Conservation (phyloP, 257 asterid species). For the Dorcoceras hygrometricum region DNA sequence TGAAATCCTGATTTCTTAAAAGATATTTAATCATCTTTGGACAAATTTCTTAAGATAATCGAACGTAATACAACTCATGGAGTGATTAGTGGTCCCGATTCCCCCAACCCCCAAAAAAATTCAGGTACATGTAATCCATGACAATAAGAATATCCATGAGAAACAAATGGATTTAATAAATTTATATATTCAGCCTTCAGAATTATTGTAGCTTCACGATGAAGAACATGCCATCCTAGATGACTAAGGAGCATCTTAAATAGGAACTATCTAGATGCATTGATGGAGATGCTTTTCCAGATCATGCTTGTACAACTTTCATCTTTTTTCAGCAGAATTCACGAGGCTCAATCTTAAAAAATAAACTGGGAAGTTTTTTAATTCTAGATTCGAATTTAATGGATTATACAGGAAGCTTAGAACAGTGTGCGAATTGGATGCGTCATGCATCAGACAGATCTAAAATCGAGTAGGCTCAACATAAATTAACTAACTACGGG, state of each 20-base stretch:
- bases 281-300: background rate
- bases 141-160: background rate
- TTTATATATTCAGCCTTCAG: background rate
- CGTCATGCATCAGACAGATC: background rate
- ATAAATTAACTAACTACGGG: background rate
- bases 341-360: background rate
- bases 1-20: background rate
- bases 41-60: slow-evolving; percentile 5
- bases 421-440: background rate
- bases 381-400: background rate
- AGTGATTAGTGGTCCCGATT: no score
- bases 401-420: slow-evolving; percentile 4
- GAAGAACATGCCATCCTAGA: slow-evolving; percentile 11
- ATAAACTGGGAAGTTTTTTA: background rate
- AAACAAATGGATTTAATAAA: background rate
- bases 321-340: background rate
- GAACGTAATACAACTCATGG: background rate
- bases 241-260: background rate
- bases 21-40: slow-evolving; percentile 2
- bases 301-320: background rate
- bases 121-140: background rate
- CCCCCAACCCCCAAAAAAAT: no score
- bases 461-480: background rate
- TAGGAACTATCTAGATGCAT: background rate
- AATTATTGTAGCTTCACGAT: background rate